Conservation (phyloP, 768 basidiomycete species). For the Strobilomyces dryophilus region DNA sequence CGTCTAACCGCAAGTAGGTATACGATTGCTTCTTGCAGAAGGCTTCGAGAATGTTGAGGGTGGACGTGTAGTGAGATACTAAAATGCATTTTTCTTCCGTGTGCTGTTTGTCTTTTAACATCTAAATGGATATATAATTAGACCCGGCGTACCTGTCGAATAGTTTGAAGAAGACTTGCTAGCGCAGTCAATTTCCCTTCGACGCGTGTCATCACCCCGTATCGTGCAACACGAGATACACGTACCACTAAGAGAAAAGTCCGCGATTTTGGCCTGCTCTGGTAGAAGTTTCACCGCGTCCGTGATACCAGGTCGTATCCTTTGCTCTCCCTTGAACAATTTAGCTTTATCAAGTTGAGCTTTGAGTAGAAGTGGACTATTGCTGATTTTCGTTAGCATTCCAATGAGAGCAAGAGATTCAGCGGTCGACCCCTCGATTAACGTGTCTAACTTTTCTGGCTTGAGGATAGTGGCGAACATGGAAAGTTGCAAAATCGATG, state of each 20-base stretch:
- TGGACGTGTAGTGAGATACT: conserved; percentile 95
- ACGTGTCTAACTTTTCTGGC: conserved; percentile 61
- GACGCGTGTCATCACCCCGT: conserved; percentile 2
- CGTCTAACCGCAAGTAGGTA: conserved; percentile 82
- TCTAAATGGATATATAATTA: neutral
- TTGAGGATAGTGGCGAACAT: conserved; percentile 77
- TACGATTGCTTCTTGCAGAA: conserved; percentile 76
- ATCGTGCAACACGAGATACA: neutral
- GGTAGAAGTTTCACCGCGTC: conserved; percentile 66
- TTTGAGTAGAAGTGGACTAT: conserved; percentile 83
- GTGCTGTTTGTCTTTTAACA: conserved; percentile 35
- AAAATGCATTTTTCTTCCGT: conserved; percentile 94
- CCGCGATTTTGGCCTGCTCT: conserved; percentile 54
- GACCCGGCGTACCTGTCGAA: conserved; percentile 48
- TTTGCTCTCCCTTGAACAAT: conserved; percentile 36
- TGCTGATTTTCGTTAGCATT: conserved; percentile 85
- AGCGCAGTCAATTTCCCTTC: conserved; percentile 74
- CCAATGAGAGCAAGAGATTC: conserved; percentile 79
- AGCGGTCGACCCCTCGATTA: conserved; percentile 68
- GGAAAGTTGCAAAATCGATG: conserved; percentile 75
- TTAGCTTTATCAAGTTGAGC: conserved; percentile 67
- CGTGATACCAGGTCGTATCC: conserved; percentile 46
- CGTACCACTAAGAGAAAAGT: conserved; percentile 78
- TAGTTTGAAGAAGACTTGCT: conserved; percentile 53
- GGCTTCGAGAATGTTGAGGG: conserved; percentile 86